Evolutionary conservation across 2,329 filamentous ascomycete genomes (phyloP), one percentile per base, ranked within the genome.

Genomic region (Pseudogymnoascus sp.): DNA sequence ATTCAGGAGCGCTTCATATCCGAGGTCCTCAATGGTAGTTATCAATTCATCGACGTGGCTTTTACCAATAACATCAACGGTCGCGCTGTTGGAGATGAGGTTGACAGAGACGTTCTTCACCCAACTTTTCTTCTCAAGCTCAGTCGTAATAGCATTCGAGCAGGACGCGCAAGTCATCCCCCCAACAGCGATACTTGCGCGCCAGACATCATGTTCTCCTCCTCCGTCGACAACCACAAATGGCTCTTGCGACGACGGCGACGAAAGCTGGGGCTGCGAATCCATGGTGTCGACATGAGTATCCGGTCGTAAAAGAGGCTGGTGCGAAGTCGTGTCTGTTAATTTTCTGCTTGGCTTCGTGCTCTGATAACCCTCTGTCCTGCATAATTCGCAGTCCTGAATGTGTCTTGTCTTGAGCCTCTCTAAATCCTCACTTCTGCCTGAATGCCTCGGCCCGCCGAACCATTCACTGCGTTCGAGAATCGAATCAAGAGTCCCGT

Each of bases 1-100:
- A 66, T 84, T 81, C 12, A 90, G 72, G 0, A 80, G 75, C 21
- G 84, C 85, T 35, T 88, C 86, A 66, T 87, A 91, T 17, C 89
- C 89, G 2, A 89, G 74, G 66, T 84, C 81, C 63, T 85, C 80
- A 63, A 87, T 84, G 44, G 76, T 74, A 12, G 78, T 74, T 39
- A 78, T 68, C 15, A 83, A 71, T 8, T 75, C 73, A 15, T 77
- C 71, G 25, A 77, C 72, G 62, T 81, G 78, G 8, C 76, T 74
- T 64, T 77, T 71, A 0, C 77, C 79, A 3, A 68, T 67, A 63
- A 79, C 83, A 7, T 76, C 72, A 5, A 84, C 71, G 5, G 71
- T 76, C 5, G 79, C 82, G 65, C 78, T 83, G 65, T 83, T 80
- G 2, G 78, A 79, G 63, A 84, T 76, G 33, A 84, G 74, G 61